Conservation (phyloP, 2,329 filamentous ascomycete genomes). For the Aspergillus bombycis region DNA sequence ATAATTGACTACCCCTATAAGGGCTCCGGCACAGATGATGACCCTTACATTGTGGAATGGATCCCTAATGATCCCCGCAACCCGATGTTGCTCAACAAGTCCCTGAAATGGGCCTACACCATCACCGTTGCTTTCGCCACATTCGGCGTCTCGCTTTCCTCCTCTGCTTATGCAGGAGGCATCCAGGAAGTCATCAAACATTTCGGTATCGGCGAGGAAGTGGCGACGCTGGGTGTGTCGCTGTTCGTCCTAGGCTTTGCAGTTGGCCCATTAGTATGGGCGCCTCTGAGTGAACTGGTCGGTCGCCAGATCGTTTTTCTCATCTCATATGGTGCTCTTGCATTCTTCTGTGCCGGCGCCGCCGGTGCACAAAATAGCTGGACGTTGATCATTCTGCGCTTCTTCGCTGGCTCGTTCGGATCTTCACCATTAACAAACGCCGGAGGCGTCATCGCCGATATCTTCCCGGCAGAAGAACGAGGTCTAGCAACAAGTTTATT, state of each 20-base stretch:
- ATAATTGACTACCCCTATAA: constrained; percentile 60
- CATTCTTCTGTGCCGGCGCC: constrained; percentile 62
- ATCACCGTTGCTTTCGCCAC: constrained; percentile 67
- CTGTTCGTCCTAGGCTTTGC: constrained; percentile 66
- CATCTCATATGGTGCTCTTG: constrained; percentile 59
- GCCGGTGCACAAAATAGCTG: constrained; percentile 60
- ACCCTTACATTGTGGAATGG: constrained; percentile 71
- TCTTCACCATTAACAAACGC: constrained; percentile 54
- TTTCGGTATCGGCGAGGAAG: constrained; percentile 57
- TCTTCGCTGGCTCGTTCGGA: constrained; percentile 65
- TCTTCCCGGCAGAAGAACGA: constrained; percentile 56
- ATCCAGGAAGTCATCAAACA: constrained; percentile 52
- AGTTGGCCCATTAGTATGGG: constrained; percentile 66
- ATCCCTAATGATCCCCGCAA: constrained; percentile 68
- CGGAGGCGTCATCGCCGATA: constrained; percentile 58
- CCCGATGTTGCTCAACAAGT: constrained; percentile 61
- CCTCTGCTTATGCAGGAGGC: constrained; percentile 55
- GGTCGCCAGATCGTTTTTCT: constrained; percentile 58
- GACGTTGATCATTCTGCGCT: constrained; percentile 64
- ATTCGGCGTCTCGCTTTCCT: constrained; percentile 70
- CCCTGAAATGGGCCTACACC: constrained; percentile 69
- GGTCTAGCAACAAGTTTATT: constrained; percentile 66
- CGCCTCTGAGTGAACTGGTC: constrained; percentile 66
- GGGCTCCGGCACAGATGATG: constrained; percentile 66
- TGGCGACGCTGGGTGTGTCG: constrained; percentile 65